phyloP scores from a whole-genome alignment of 2,329 filamentous ascomycete genomes.

The Exserohilum turcica region DNA sequence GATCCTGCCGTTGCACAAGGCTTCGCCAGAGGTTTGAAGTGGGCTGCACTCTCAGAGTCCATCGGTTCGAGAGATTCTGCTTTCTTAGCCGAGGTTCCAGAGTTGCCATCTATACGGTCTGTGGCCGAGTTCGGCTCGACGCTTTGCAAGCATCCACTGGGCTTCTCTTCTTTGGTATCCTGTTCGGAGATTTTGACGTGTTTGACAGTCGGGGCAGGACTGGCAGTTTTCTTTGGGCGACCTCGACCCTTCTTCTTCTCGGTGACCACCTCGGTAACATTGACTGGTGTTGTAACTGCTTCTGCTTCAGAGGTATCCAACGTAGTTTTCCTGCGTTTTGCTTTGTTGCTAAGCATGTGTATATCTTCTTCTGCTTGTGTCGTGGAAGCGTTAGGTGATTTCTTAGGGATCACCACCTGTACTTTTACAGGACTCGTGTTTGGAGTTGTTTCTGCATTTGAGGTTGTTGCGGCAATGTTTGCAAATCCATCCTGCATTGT shows the following conservation, averaged over 20 bases:
- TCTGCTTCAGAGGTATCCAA: slow-evolving; percentile 20
- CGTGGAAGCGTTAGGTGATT: slow-evolving; percentile 5
- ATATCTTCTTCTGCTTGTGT: slow-evolving; percentile 1
- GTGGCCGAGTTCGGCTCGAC: slow-evolving; percentile 3
- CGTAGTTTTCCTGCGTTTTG: slow-evolving; percentile 32
- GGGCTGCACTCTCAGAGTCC: not conserved
- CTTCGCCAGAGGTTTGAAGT: not conserved
- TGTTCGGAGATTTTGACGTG: slow-evolving; percentile 8
- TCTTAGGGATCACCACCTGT: slow-evolving; percentile 32
- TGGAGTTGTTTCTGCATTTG: not conserved
- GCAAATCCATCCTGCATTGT: not conserved
- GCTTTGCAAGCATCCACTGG: slow-evolving; percentile 4
- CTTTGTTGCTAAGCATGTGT: slow-evolving; percentile 15
- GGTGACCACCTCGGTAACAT: slow-evolving; percentile 2
- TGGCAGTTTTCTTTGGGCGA: slow-evolving; percentile 35
- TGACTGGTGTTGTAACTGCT: not conserved
- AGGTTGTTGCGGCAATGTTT: not conserved
- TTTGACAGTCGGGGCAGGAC: slow-evolving; percentile 4
- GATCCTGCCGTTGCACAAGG: not conserved
- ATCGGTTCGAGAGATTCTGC: not conserved
- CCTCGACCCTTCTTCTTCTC: slow-evolving; percentile 41
- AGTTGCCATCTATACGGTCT: not conserved
- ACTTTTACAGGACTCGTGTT: slow-evolving; percentile 26
- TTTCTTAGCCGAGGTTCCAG: not conserved
- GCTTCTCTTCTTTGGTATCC: not conserved